Conservation (phyloP, 2,329 filamentous ascomycete genomes). For the Botryotinia narcissicola region DNA sequence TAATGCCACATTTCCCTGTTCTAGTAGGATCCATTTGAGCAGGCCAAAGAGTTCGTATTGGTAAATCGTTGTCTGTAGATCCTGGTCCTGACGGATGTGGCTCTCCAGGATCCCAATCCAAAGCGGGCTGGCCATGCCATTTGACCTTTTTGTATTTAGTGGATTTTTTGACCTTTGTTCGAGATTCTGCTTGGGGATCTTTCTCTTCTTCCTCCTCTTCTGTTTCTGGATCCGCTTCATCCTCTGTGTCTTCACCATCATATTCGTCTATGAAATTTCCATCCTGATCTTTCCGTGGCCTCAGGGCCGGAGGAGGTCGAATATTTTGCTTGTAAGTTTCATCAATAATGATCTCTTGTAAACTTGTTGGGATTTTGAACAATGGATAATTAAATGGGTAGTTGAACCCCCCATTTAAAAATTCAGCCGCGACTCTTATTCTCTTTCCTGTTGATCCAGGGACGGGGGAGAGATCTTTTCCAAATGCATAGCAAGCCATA, state of each 20-base stretch:
- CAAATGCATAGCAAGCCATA: neutral
- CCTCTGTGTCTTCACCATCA: rapidly evolving
- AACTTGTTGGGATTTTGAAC: neutral
- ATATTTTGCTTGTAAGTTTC: conserved; percentile 1
- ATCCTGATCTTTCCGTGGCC: rapidly evolving
- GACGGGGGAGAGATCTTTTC: neutral
- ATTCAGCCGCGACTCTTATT: conserved; percentile 3
- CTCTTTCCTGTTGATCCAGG: conserved; percentile 5
- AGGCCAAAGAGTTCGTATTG: conserved; percentile 3
- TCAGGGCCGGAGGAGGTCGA: neutral
- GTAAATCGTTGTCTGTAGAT: neutral
- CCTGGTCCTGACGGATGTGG: neutral
- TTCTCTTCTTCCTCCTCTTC: neutral
- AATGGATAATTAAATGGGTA: conserved; percentile 10
- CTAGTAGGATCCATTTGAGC: conserved; percentile 5
- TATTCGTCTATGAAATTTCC: neutral
- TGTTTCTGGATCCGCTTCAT: neutral
- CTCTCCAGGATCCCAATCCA: neutral
- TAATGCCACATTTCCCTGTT: neutral
- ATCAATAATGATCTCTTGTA: neutral
- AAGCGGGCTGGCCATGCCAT: neutral
- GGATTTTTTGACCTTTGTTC: conserved; percentile 8
- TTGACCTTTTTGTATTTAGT: neutral
- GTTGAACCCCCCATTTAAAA: conserved; percentile 11
- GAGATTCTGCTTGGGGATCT: neutral